Base-by-base conservation (phyloP, 805 yeast genomes). In the Yamadazyma laniorum region DNA sequence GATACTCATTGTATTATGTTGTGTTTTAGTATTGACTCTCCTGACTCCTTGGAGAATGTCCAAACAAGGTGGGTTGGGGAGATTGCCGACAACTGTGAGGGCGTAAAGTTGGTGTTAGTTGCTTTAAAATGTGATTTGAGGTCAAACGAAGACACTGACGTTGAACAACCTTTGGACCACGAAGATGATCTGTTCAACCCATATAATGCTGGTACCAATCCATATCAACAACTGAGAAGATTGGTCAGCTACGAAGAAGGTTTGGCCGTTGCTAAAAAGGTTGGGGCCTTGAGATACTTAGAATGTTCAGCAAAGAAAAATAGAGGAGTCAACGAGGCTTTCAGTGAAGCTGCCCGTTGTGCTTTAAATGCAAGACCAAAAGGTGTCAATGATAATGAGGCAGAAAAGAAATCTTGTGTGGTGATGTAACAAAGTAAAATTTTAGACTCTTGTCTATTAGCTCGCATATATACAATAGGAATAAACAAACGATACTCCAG, bases 301-400 rank as follows among this genome's bases (percentile, higher is more conserved):
- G 99, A 93, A 63, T 93, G 99, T 66, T 86, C 96, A 18, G 98
- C 99, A 5, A 93, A 90, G 71, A 82, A 84, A 60, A 91, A 90
- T 63, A 79, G 95, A 56, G 99, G 99, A 49, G 99, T 93, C n/a
- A 93, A 95, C 56, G 99, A 93, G 67, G 98, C 97, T 7, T 93
- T 93, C 59, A 89, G 97, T 0, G 99, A 93, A 65, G 99, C 98
- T 30, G 96, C 98, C 6, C 81, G 99, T 60, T 90, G 95, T 55
- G 98, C 97, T 2, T 72, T 91, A 50, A 82, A 85, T 45, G 95
- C 95, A 11, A 86, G 79, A 56, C 85, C 95, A 35, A 86, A 81
- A 65, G 91, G 90, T 38, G 47, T 46, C 30, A 66, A 67, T 45
- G 75, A 72, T 39, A 74, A 70, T 37, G 70, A 65, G 45, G 64